phyloP scores from a whole-genome alignment of 176 grass and related monocot species.

The Eragrostis curvula region DNA sequence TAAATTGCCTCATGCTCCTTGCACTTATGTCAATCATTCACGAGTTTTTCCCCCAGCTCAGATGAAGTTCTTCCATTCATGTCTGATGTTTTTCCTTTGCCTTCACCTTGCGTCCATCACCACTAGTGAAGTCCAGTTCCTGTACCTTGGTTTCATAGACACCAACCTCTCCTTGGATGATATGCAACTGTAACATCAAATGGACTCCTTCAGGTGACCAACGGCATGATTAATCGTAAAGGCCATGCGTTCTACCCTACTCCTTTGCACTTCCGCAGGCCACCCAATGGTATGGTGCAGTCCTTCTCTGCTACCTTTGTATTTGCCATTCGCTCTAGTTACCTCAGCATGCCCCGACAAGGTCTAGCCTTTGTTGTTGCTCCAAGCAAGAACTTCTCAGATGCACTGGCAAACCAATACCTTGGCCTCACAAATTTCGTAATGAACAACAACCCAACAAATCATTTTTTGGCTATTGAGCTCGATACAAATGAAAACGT shows the following conservation, averaged over 20 bases:
- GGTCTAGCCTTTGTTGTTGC: conserved; percentile 24
- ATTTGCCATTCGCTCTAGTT: conserved; percentile 26
- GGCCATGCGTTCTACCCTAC: conserved; percentile 34
- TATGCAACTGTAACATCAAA: conserved; percentile 11
- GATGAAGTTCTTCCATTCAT: conserved; percentile 5
- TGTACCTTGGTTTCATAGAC: conserved; percentile 8
- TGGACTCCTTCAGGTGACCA: conserved; percentile 33
- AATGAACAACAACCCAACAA: background rate
- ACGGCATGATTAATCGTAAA: conserved; percentile 18
- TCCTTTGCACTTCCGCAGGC: conserved; percentile 13
- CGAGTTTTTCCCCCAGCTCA: background rate
- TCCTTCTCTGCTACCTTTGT: conserved; percentile 33
- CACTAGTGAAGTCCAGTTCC: conserved; percentile 4
- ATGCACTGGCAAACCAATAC: conserved; percentile 1
- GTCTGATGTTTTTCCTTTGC: background rate
- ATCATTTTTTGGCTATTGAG: conserved; percentile 29
- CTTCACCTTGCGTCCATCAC: background rate
- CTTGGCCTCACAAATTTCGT: background rate
- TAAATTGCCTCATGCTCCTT: conserved; percentile 9
- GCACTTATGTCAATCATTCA: background rate
- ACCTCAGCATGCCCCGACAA: background rate
- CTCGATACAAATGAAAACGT: background rate
- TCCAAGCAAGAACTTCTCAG: conserved; percentile 4
- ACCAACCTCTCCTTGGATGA: background rate
- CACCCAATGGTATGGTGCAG: background rate